Evolutionary conservation across 768 basidiomycete genomes (phyloP).

Genomic region (Tephrocybe sp.): DNA sequence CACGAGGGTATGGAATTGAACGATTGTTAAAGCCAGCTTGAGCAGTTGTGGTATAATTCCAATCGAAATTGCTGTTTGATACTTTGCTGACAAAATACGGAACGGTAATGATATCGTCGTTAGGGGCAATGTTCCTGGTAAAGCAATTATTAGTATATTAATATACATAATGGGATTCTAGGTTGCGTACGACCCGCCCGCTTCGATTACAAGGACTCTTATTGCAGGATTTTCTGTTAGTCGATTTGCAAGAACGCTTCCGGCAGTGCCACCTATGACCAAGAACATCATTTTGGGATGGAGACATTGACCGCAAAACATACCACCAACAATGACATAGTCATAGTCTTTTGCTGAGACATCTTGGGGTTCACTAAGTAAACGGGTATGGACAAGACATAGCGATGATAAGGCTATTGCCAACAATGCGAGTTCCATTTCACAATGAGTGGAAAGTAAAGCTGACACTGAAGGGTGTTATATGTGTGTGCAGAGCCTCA

Average conservation of each 20-base stretch:
- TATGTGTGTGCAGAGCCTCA: no score
- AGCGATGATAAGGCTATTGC: neutral
- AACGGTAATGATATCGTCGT: conserved; percentile 3
- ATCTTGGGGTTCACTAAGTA: conserved; percentile 2
- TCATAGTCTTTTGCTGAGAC: neutral
- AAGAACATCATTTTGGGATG: neutral
- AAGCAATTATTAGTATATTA: no score
- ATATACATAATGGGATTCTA: neutral
- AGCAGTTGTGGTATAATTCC: conserved; percentile 31
- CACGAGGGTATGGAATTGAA: conserved; percentile 21
- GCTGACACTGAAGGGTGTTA: no score
- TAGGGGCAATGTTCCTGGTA: conserved; percentile 2
- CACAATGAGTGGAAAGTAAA: no score
- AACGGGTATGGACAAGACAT: conserved; percentile 1
- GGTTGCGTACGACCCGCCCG: conserved; percentile 11
- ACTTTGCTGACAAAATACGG: conserved; percentile 11
- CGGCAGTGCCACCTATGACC: conserved; percentile 4
- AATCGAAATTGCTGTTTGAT: conserved; percentile 20
- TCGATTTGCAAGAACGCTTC: conserved; percentile 12
- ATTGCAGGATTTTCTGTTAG: conserved; percentile 1
- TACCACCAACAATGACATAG: conserved; percentile 10
- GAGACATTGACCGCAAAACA: neutral
- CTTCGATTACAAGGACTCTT: conserved; percentile 9
- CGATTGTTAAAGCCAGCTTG: conserved; percentile 25
- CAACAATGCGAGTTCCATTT: neutral